These are phyloP conservation scores for Ceratocystis alfenasii DNA, from an alignment of 2,329 filamentous ascomycete genomes.

Conservation along the genomic window DNA sequence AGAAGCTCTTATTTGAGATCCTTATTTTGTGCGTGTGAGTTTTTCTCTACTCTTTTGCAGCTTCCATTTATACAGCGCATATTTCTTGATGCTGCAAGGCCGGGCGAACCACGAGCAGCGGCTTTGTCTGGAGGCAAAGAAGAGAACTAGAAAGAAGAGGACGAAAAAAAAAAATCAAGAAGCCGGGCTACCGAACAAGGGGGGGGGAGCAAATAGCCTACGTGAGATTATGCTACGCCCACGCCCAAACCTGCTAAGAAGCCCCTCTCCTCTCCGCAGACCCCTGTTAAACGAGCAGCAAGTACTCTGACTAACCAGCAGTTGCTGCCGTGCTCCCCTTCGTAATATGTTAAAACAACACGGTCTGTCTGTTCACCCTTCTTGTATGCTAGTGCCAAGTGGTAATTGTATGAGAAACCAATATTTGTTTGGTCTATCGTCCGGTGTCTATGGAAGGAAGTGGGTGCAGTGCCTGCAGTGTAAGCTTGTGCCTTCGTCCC, in stretches of 20 bases:
- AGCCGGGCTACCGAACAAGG: too few relatives aligned
- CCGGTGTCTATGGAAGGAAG: neutral
- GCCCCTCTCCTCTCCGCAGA: neutral
- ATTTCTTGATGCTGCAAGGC: too few relatives aligned
- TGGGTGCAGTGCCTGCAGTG: neutral
- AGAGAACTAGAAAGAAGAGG: too few relatives aligned
- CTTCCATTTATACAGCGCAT: too few relatives aligned
- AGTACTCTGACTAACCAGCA: conserved; percentile 13
- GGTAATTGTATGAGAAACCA: conserved; percentile 1
- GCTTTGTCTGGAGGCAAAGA: too few relatives aligned
- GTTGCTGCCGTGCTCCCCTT: conserved; percentile 14
- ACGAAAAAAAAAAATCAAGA: too few relatives aligned
- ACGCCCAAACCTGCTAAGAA: neutral
- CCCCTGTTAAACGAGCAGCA: conserved; percentile 14
- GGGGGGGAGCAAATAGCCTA: neutral
- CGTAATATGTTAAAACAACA: conserved; percentile 19
- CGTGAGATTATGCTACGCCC: neutral
- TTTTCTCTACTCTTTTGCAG: too few relatives aligned
- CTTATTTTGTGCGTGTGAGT: too few relatives aligned
- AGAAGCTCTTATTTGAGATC: too few relatives aligned
- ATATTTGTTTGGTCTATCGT: conserved; percentile 3
- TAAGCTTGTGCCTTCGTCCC: neutral
- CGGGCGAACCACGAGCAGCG: too few relatives aligned
- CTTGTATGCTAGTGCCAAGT: conserved; percentile 4
- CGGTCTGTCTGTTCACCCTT: conserved; percentile 7